A percentile compares a stretch with the other conserved stretches of the same genome.
These are phyloP conservation scores for Ilyonectria destructans DNA, from an alignment of 2,329 filamentous ascomycete species.

Conservation along the genomic window DNA sequence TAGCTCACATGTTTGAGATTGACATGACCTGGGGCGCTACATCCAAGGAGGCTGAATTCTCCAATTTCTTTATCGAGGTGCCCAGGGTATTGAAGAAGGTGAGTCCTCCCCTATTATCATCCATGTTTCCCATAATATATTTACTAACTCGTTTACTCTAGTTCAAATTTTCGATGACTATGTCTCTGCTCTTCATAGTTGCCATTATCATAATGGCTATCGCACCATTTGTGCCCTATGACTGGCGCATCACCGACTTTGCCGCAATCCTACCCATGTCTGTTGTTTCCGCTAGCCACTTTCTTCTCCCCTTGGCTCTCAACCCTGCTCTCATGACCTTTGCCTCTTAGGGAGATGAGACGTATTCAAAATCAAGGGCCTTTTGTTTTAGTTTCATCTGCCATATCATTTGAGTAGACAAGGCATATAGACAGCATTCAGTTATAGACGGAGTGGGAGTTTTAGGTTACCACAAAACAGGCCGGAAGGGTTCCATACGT, in stretches of 20 bases:
- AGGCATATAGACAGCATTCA: not conserved
- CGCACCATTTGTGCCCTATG: conserved; percentile 75
- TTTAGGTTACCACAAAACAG: conserved; percentile 6
- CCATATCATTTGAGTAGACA: not conserved
- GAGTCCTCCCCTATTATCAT: conserved; percentile 61
- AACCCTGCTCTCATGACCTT: conserved; percentile 89
- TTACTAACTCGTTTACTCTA: conserved; percentile 49
- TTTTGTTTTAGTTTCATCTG: not conserved
- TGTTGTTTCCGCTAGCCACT: conserved; percentile 78
- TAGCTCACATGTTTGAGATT: conserved; percentile 88
- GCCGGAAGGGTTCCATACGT: conserved; percentile 13
- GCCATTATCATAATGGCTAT: conserved; percentile 77
- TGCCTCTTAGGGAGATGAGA: conserved; percentile 72
- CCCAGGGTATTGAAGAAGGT: conserved; percentile 85
- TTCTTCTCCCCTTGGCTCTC: conserved; percentile 80
- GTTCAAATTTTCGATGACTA: conserved; percentile 82
- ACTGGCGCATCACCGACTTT: conserved; percentile 79
- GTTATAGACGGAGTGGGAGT: conserved; percentile 9
- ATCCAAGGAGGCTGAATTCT: conserved; percentile 85
- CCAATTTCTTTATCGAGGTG: conserved; percentile 89
- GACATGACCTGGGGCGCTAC: conserved; percentile 92
- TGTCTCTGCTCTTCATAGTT: conserved; percentile 71
- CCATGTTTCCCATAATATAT: conserved; percentile 29
- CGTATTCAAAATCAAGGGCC: too few species aligned
- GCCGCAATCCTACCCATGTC: conserved; percentile 85